A percentile compares a stretch with the other conserved stretches of the same genome.
Evolutionary conservation across 371 early-diverging fungal genomes (phyloP).

Genomic region (Apophysomyces trapeziformis): DNA sequence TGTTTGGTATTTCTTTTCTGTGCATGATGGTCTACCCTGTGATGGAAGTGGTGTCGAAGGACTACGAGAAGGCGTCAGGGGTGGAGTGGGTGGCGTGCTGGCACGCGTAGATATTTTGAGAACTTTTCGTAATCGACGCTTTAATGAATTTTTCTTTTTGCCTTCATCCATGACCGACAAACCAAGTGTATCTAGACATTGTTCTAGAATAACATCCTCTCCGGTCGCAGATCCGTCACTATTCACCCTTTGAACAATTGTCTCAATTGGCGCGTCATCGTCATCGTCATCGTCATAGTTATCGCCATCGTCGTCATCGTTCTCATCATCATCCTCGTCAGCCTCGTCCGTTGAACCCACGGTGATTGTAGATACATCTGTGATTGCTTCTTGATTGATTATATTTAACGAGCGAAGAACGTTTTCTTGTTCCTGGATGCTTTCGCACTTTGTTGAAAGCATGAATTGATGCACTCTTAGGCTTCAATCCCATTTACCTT

Average conservation of each 20-base stretch:
- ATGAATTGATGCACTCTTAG: neutral
- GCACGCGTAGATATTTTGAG: slow-evolving; percentile 8
- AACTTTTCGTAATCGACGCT: neutral
- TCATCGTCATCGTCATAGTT: slow-evolving; percentile 4
- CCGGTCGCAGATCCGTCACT: neutral
- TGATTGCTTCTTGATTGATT: neutral
- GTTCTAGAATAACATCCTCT: neutral
- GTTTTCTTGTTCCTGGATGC: neutral
- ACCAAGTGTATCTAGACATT: neutral
- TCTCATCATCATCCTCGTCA: slow-evolving; percentile 7
- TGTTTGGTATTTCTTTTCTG: slow-evolving; percentile 3
- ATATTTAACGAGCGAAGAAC: neutral
- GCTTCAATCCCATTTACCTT: neutral
- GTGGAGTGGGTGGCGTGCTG: slow-evolving; percentile 4
- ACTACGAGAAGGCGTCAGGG: slow-evolving; percentile 5
- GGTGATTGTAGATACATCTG: slow-evolving; percentile 4
- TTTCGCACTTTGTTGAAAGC: neutral
- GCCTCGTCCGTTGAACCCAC: slow-evolving; percentile 9
- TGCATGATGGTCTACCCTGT: slow-evolving; percentile 1
- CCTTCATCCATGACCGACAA: neutral
- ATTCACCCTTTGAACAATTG: neutral
- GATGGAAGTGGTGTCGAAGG: slow-evolving; percentile 7
- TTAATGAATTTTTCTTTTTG: neutral
- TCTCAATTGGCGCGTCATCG: neutral
- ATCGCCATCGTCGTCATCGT: neutral